These are phyloP conservation scores for Neurospora sp. DNA, from an alignment of 495 filamentous ascomycete species.

Conservation along the genomic window DNA sequence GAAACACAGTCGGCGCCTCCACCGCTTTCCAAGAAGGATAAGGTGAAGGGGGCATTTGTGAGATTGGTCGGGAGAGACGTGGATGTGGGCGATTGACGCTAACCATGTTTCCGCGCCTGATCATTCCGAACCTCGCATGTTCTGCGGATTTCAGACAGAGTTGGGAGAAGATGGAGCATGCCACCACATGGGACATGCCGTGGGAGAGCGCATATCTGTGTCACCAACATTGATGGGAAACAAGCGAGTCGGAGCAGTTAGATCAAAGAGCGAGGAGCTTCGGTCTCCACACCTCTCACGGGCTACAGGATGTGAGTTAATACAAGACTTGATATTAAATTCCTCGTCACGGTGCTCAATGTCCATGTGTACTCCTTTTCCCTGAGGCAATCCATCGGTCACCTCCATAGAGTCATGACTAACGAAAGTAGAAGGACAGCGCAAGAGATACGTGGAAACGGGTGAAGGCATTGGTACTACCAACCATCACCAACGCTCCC, in stretches of 20 bases:
- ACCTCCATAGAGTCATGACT: neutral
- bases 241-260: neutral
- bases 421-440: neutral
- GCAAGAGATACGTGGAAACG: neutral
- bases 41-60: conserved; percentile 21
- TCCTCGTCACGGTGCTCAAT: neutral
- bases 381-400: neutral
- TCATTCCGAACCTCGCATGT: neutral
- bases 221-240: neutral
- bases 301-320: neutral
- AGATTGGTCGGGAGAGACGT: conserved; percentile 23
- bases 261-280: neutral
- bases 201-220: neutral
- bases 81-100: conserved; percentile 3
- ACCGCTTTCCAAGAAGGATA: conserved; percentile 8
- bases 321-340: neutral
- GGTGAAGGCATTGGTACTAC: neutral
- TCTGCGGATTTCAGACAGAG: neutral
- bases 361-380: neutral
- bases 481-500: neutral
- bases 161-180: neutral
- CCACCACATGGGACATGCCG: neutral
- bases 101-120: neutral
- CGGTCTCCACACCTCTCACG: neutral
- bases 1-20: neutral